Conservation (phyloP, 176 grass and related monocot species). For the Alloteropsis semialata region DNA sequence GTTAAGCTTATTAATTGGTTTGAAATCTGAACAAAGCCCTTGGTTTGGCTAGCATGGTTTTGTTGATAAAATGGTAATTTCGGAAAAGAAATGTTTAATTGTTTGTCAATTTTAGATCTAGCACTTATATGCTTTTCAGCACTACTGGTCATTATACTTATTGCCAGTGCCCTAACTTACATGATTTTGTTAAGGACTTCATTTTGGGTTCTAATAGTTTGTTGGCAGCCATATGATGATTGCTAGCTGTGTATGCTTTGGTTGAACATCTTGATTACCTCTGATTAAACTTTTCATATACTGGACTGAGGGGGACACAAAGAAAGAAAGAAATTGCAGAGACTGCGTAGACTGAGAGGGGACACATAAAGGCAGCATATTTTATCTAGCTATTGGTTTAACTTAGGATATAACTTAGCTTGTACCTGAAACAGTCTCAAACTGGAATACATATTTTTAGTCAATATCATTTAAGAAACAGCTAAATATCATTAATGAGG, state of each 20-base stretch:
- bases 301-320: too few relatives aligned
- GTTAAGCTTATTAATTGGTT: background rate
- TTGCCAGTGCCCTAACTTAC: background rate
- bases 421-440: background rate
- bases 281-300: background rate
- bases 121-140: background rate
- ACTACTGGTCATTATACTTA: background rate
- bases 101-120: background rate
- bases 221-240: background rate
- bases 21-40: background rate
- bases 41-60: constrained; percentile 6
- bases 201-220: background rate
- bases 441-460: background rate
- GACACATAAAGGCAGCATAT: background rate
- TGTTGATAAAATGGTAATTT: background rate
- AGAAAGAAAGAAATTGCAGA: too few relatives aligned
- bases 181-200: background rate
- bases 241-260: constrained; percentile 24
- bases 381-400: background rate
- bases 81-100: background rate
- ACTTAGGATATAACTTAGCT: background rate
- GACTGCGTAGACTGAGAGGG: background rate
- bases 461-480: background rate
- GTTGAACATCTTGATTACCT: background rate
- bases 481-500: background rate